A percentile compares a stretch with the other conserved stretches of the same genome.
phyloP scores from a whole-genome alignment of 192 early-diverging fungal genomes.

The Lobulomyces angularis region DNA sequence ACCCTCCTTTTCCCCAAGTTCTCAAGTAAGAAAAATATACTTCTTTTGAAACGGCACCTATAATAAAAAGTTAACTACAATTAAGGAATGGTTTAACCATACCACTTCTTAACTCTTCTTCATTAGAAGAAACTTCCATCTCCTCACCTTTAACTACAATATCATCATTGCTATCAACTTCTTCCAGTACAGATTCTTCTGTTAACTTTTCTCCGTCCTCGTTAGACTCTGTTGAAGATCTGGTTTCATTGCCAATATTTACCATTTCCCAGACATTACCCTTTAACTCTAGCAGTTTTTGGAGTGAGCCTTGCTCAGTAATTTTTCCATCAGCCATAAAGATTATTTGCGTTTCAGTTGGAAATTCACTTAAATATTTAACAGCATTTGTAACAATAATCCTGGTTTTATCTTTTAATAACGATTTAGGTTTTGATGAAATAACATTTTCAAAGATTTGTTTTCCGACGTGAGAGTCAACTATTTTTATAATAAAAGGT shows the following conservation, averaged over 20 bases:
- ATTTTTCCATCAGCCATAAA: slow-evolving; percentile 23
- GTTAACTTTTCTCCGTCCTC: no score
- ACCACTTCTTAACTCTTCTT: no score
- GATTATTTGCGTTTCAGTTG: slow-evolving; percentile 4
- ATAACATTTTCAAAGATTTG: slow-evolving; percentile 82
- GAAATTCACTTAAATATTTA: slow-evolving; percentile 9
- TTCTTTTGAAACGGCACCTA: no score
- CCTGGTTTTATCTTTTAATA: slow-evolving; percentile 64
- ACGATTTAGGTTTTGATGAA: slow-evolving; percentile 56
- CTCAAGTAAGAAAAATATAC: no score
- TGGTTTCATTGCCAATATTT: neutral
- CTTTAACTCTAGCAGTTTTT: slow-evolving; percentile 11
- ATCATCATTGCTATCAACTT: no score
- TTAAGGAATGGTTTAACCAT: no score
- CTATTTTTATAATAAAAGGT: slow-evolving; percentile 52
- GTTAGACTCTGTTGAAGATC: no score
- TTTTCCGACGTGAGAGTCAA: slow-evolving; percentile 62
- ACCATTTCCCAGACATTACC: neutral
- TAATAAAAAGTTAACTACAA: no score
- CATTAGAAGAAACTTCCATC: no score
- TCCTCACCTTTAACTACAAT: no score
- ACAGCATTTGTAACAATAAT: slow-evolving; percentile 50
- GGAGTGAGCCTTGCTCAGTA: slow-evolving; percentile 18
- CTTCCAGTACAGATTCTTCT: no score
- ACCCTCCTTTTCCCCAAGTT: no score